Percentiles rank a stretch among this genome's conserved stretches.
These are phyloP conservation scores for Apophysomyces elegans DNA, from an alignment of 371 early-diverging fungal genomes.

Conservation along the genomic window DNA sequence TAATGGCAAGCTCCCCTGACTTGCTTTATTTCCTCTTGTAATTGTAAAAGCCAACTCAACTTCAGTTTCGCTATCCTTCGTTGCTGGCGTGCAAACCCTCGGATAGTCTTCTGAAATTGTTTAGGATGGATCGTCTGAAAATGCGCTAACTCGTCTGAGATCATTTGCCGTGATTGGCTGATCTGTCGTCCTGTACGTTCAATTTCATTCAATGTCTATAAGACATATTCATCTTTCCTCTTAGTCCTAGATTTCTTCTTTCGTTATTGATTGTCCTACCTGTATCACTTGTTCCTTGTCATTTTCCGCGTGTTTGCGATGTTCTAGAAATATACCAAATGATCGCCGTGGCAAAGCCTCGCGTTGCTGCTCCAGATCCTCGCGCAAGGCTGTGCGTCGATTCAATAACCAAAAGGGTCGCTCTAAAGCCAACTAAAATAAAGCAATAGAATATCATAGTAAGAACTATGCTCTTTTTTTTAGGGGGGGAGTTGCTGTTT, in stretches of 20 bases:
- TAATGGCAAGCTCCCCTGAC: constrained; percentile 1
- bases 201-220: constrained; percentile 39
- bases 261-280: constrained; percentile 20
- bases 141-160: constrained; percentile 53
- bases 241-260: constrained; percentile 3
- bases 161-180: constrained; percentile 43
- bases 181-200: constrained; percentile 42
- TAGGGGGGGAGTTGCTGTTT: constrained; percentile 4
- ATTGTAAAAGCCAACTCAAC: constrained; percentile 21
- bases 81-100: constrained; percentile 15
- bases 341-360: constrained; percentile 27
- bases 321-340: constrained; percentile 31
- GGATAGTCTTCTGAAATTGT: constrained; percentile 24
- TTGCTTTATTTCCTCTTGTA: not conserved
- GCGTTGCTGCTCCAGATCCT: constrained; percentile 37
- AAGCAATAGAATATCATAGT: not conserved
- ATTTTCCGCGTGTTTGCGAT: constrained; percentile 28
- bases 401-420: constrained; percentile 35
- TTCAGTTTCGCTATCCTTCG: constrained; percentile 26
- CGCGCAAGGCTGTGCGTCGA: constrained; percentile 22
- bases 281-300: constrained; percentile 38
- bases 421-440: constrained; percentile 38
- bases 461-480: not conserved
- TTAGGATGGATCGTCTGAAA: constrained; percentile 42
- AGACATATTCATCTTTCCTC: not conserved